A percentile compares a stretch with the other conserved stretches of the same genome.
Conservation (phyloP, 2,329 filamentous ascomycete genomes). For the Xylaria sp. region DNA sequence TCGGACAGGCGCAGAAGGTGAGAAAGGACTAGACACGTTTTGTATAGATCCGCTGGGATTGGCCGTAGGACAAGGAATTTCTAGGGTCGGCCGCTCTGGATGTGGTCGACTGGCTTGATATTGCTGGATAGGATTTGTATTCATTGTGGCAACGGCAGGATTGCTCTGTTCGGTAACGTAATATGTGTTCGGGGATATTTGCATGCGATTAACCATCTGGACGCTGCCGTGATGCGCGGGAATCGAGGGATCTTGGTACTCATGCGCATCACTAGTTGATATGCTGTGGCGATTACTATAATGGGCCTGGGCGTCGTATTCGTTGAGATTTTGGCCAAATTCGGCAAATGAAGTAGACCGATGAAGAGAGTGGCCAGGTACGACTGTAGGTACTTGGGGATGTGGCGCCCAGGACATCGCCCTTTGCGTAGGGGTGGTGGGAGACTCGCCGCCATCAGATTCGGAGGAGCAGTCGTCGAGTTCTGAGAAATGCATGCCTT, state of each 20-base stretch:
- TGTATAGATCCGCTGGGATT: conserved; percentile 63
- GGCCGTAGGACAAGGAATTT: conserved; percentile 63
- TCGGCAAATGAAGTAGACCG: conserved; percentile 66
- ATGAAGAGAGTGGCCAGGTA: conserved; percentile 57
- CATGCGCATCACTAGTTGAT: conserved; percentile 56
- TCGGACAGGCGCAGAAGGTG: conserved; percentile 61
- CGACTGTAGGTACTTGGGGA: conserved; percentile 53
- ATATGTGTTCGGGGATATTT: conserved; percentile 60
- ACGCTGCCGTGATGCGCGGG: conserved; percentile 58
- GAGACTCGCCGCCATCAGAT: conserved; percentile 68
- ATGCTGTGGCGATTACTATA: conserved; percentile 62
- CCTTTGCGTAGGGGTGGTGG: conserved; percentile 66
- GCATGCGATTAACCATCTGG: conserved; percentile 62
- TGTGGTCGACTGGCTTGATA: conserved; percentile 65
- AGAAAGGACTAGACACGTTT: conserved; percentile 69
- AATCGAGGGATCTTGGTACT: conserved; percentile 57
- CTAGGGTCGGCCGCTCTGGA: conserved; percentile 58
- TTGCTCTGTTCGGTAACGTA: conserved; percentile 72
- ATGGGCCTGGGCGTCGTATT: conserved; percentile 57
- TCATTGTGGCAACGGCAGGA: conserved; percentile 71
- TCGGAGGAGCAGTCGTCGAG: conserved; percentile 66
- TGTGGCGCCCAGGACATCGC: conserved; percentile 63
- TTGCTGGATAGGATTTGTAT: conserved; percentile 61
- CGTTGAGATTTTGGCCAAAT: conserved; percentile 63
- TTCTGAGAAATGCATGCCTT: conserved; percentile 67